phyloP scores from a whole-genome alignment of 192 early-diverging fungal species.

The Coemansia sp. region DNA sequence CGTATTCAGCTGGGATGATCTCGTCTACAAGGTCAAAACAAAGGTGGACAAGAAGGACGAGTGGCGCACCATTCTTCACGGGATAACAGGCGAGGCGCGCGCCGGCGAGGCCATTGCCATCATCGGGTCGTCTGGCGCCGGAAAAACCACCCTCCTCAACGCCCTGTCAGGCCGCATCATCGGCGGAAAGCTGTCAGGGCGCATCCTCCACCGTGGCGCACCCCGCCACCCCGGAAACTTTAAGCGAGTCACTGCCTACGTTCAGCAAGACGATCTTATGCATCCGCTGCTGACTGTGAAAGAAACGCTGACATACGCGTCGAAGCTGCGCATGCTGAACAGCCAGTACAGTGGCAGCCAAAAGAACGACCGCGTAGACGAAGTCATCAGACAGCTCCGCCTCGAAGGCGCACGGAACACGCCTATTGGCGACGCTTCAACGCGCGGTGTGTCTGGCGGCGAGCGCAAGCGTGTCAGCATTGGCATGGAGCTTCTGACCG shows the following conservation, averaged over 20 bases:
- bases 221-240: constrained; percentile 48
- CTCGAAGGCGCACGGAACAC: constrained; percentile 62
- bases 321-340: constrained; percentile 68
- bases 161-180: constrained; percentile 69
- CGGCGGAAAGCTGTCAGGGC: constrained; percentile 57
- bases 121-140: constrained; percentile 91
- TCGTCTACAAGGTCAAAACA: constrained; percentile 47
- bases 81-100: constrained; percentile 69
- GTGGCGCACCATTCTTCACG: constrained; percentile 59
- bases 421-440: constrained; percentile 49
- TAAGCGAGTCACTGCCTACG: constrained; percentile 53
- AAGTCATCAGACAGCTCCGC: constrained; percentile 65
- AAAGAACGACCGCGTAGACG: constrained; percentile 64
- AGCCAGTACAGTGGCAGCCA: constrained; percentile 43
- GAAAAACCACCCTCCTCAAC: constrained; percentile 87
- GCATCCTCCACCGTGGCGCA: constrained; percentile 57
- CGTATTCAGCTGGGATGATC: constrained; percentile 41
- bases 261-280: constrained; percentile 60
- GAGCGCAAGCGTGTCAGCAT: constrained; percentile 58
- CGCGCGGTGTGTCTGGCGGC: constrained; percentile 58
- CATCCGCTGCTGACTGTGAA: constrained; percentile 69
- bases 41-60: constrained; percentile 18
- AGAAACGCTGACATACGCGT: constrained; percentile 75
- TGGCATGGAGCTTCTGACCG: constrained; percentile 54
- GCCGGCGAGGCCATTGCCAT: constrained; percentile 80